Evolutionary conservation across 2,329 filamentous ascomycete species (phyloP).

Genomic region (Aspergillus viridinutans): DNA sequence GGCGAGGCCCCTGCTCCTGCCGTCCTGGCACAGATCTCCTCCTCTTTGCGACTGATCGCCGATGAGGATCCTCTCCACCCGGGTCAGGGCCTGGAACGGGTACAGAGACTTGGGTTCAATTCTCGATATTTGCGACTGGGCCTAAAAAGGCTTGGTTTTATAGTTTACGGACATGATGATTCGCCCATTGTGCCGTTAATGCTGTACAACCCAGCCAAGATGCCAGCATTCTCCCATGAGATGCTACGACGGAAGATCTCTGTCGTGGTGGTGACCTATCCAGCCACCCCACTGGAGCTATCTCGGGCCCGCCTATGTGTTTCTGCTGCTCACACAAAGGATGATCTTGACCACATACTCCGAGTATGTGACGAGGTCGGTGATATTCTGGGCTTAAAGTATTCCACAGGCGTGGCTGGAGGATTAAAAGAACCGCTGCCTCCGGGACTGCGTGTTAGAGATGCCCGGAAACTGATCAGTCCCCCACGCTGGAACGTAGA

Average conservation of each 20-base stretch:
- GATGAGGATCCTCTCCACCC: slow-evolving; percentile 67
- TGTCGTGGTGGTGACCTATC: slow-evolving; percentile 91
- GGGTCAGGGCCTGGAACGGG: slow-evolving; percentile 84
- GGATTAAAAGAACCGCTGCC: slow-evolving; percentile 67
- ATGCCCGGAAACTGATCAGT: slow-evolving; percentile 45
- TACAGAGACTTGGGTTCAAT: slow-evolving; percentile 93
- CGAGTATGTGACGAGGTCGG: slow-evolving; percentile 88
- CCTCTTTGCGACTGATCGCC: slow-evolving; percentile 76
- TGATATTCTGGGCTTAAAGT: slow-evolving; percentile 84
- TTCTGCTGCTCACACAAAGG: slow-evolving; percentile 91
- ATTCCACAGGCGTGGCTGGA: slow-evolving; percentile 84
- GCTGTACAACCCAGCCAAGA: slow-evolving; percentile 93
- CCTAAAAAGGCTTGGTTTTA: slow-evolving; percentile 87
- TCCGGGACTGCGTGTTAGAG: not conserved
- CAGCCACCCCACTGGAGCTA: slow-evolving; percentile 86
- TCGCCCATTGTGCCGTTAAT: slow-evolving; percentile 90
- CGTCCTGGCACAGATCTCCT: slow-evolving; percentile 82
- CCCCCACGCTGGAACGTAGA: slow-evolving; percentile 76
- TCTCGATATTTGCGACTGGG: slow-evolving; percentile 90
- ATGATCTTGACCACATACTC: slow-evolving; percentile 83
- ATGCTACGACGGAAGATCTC: slow-evolving; percentile 96
- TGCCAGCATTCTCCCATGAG: slow-evolving; percentile 92
- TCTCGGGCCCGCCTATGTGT: slow-evolving; percentile 91
- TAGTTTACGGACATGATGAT: slow-evolving; percentile 92
- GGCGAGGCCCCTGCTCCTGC: slow-evolving; percentile 82